A percentile compares a stretch with the other conserved stretches of the same genome.
phyloP scores from a whole-genome alignment of 2,329 filamentous ascomycete species.

The Ilyonectria robusta region DNA sequence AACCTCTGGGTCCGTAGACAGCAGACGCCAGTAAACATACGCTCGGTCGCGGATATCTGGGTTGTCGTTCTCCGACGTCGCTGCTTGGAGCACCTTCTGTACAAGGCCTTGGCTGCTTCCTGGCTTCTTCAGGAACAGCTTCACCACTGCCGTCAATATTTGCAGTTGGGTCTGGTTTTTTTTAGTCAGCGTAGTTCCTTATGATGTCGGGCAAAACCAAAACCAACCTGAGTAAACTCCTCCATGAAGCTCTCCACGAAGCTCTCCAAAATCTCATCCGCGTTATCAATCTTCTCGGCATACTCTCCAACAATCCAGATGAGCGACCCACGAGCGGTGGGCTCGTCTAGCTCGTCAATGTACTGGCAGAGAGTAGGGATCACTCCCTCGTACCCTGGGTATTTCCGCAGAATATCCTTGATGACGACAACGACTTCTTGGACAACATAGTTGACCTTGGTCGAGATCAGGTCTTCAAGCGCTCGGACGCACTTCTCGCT shows the following conservation, averaged over 20 bases:
- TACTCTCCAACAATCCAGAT: conserved; percentile 99
- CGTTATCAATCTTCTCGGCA: conserved; percentile 98
- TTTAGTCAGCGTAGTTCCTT: neutral
- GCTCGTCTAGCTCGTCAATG: conserved; percentile 97
- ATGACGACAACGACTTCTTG: conserved; percentile 99
- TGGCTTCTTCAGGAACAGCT: conserved; percentile 97
- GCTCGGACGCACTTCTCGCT: conserved; percentile 97
- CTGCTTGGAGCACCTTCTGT: conserved; percentile 92
- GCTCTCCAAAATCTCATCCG: conserved; percentile 90
- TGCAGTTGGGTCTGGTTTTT: conserved; percentile 87
- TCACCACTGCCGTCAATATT: conserved; percentile 96
- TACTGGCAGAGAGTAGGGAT: conserved; percentile 97
- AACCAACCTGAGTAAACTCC: conserved; percentile 89
- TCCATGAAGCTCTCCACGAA: conserved; percentile 97
- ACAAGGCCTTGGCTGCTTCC: conserved; percentile 92
- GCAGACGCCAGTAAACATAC: conserved; percentile 97
- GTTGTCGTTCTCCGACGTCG: conserved; percentile 96
- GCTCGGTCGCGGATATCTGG: conserved; percentile 97
- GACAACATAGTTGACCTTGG: conserved; percentile 98
- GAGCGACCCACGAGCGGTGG: conserved; percentile 87
- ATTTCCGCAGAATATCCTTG: conserved; percentile 98
- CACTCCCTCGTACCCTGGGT: conserved; percentile 97
- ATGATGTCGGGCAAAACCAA: conserved; percentile 43
- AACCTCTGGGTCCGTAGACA: conserved; percentile 91
- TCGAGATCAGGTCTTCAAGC: conserved; percentile 92